Evolutionary conservation across 768 basidiomycete genomes (phyloP).

Genomic region (Erythrobasidium yunnanense): DNA sequence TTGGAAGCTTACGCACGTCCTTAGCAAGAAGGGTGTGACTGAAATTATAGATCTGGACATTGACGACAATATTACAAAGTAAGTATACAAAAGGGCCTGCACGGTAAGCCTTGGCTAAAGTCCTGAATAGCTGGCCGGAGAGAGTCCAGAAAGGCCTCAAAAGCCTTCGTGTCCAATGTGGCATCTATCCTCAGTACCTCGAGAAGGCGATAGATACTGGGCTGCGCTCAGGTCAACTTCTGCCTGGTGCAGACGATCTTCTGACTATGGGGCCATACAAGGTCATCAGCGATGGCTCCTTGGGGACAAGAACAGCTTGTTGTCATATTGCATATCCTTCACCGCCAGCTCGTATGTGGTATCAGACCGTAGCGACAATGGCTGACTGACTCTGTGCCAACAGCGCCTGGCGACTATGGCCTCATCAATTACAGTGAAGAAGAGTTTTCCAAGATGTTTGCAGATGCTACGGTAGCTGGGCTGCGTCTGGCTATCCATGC

Average conservation of each 20-base stretch:
- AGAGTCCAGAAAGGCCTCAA: constrained; percentile 26
- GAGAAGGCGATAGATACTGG: constrained; percentile 29
- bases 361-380: no score
- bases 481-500: constrained; percentile 38
- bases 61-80: constrained; percentile 33
- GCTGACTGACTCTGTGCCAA: neutral
- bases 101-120: neutral
- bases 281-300: constrained; percentile 38
- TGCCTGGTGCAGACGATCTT: constrained; percentile 30
- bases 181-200: constrained; percentile 34
- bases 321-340: constrained; percentile 37
- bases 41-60: constrained; percentile 39
- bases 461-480: constrained; percentile 27
- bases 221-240: constrained; percentile 28
- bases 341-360: constrained; percentile 6
- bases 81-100: neutral
- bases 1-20: neutral
- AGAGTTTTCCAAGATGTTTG: constrained; percentile 29
- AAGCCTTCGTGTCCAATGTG: constrained; percentile 32
- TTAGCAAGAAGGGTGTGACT: constrained; percentile 35
- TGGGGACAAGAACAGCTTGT: constrained; percentile 37
- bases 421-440: constrained; percentile 24
- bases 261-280: constrained; percentile 34
- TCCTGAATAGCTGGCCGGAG: constrained; percentile 14
- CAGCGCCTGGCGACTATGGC: constrained; percentile 28